Evolutionary conservation across 1,139 yeast species (phyloP).

Genomic region (Torulaspora globosa): DNA sequence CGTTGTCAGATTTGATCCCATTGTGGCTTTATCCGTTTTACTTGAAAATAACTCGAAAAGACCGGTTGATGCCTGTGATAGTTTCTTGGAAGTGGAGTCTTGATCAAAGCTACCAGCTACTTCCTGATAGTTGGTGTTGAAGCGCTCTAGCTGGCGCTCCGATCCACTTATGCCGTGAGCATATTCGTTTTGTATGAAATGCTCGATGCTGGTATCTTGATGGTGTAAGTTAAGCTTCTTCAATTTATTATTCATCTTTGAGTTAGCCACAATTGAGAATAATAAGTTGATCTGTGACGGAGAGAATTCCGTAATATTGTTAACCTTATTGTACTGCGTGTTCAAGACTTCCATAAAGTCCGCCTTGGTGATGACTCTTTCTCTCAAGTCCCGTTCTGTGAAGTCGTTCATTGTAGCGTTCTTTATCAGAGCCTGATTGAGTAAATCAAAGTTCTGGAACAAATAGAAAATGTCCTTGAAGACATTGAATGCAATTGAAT

Average conservation of each 20-base stretch:
- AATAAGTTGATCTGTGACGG: slow-evolving; percentile 40
- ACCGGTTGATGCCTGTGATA: slow-evolving; percentile 16
- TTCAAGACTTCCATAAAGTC: slow-evolving; percentile 38
- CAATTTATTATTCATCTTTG: slow-evolving; percentile 27
- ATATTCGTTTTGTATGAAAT: slow-evolving; percentile 32
- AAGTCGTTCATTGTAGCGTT: slow-evolving; percentile 34
- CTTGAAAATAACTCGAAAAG: slow-evolving; percentile 20
- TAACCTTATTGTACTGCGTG: slow-evolving; percentile 39
- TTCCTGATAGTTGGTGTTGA: slow-evolving; percentile 37
- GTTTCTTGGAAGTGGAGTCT: slow-evolving; percentile 15
- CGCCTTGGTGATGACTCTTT: slow-evolving; percentile 36
- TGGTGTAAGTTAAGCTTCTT: slow-evolving; percentile 25
- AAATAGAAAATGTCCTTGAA: slow-evolving; percentile 40
- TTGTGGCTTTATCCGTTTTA: slow-evolving; percentile 16
- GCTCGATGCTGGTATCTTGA: slow-evolving; percentile 29
- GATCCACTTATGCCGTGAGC: slow-evolving; percentile 24
- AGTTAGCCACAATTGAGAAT: slow-evolving; percentile 39
- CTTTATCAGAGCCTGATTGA: slow-evolving; percentile 39
- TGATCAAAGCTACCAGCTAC: slow-evolving; percentile 34
- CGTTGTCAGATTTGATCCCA: slow-evolving; percentile 34
- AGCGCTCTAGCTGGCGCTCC: slow-evolving; percentile 29
- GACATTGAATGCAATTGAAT: slow-evolving; percentile 37
- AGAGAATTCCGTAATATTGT: slow-evolving; percentile 40
- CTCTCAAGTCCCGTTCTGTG: slow-evolving; percentile 30
- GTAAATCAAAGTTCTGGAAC: slow-evolving; percentile 39